phyloP scores from a whole-genome alignment of 495 filamentous ascomycete genomes.

The Tirmania nivea region DNA sequence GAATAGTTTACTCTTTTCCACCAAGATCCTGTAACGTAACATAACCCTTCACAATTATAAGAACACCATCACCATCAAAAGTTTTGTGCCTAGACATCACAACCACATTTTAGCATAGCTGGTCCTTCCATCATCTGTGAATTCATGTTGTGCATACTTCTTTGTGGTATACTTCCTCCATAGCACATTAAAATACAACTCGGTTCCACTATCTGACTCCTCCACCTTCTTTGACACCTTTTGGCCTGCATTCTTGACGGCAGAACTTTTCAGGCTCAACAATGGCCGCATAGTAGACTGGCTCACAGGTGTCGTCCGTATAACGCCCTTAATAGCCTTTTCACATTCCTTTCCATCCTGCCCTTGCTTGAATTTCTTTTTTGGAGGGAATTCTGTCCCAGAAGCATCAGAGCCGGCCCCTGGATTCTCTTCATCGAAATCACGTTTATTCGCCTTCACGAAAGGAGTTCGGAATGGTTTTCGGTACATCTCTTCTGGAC shows the following conservation, averaged over 20 bases:
- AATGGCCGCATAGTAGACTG: background rate
- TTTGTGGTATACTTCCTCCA: constrained; percentile 55
- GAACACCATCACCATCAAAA: constrained; percentile 66
- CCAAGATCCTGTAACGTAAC: constrained; percentile 41
- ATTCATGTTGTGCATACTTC: constrained; percentile 22
- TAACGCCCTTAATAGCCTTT: background rate
- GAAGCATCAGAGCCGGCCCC: background rate
- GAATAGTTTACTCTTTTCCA: constrained; percentile 35
- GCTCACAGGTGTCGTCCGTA: background rate
- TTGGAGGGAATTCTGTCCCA: background rate
- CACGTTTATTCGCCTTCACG: background rate
- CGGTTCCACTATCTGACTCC: constrained; percentile 4
- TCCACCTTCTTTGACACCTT: background rate
- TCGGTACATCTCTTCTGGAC: background rate
- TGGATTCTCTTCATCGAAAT: background rate
- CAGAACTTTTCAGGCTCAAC: background rate
- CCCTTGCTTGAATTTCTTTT: background rate
- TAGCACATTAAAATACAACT: constrained; percentile 43
- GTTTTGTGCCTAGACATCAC: constrained; percentile 36
- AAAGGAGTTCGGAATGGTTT: background rate
- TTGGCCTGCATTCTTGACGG: background rate
- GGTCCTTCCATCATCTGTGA: background rate
- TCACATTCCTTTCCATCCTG: background rate
- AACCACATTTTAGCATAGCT: background rate
- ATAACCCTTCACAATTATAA: constrained; percentile 34